These are phyloP conservation scores for Tieghemostelium lacteum DNA, from an alignment of 78 protist genomes.

Conservation along the genomic window DNA sequence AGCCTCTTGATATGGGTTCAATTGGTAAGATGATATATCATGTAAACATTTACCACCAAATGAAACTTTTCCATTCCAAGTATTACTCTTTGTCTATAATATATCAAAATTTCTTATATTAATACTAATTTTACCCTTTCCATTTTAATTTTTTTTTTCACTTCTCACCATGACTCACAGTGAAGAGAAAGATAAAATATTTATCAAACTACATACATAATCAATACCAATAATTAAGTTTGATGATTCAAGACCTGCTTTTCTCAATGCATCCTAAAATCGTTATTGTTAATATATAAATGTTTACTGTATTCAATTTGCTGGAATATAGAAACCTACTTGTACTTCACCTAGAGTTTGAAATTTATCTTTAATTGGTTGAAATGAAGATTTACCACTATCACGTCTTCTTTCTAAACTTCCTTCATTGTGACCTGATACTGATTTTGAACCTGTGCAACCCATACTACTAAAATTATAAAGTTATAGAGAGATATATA, in stretches of 20 bases:
- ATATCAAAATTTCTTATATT: neutral
- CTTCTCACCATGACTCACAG: neutral
- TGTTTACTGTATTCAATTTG: too few species aligned
- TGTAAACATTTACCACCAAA: slow-evolving; percentile 85
- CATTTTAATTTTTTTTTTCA: neutral
- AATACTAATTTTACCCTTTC: neutral
- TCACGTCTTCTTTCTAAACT: neutral
- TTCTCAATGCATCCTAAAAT: slow-evolving; percentile 67
- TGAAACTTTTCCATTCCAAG: slow-evolving; percentile 83
- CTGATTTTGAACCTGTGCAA: slow-evolving; percentile 57
- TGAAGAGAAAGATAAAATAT: neutral
- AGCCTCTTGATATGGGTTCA: slow-evolving; percentile 85
- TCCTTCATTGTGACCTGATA: neutral
- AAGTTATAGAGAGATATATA: neutral
- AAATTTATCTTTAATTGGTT: slow-evolving; percentile 47
- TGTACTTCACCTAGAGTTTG: slow-evolving; percentile 61
- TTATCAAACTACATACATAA: slow-evolving; percentile 15
- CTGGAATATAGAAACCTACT: too few species aligned
- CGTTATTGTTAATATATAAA: too few species aligned
- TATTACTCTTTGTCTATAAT: slow-evolving; percentile 84
- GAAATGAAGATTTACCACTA: neutral
- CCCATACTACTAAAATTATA: slow-evolving; percentile 27
- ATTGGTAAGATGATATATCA: slow-evolving; percentile 36
- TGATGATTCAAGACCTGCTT: slow-evolving; percentile 82
- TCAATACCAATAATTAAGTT: slow-evolving; percentile 81